Evolutionary conservation across 139 green algal genomes (phyloP).

Genomic region (Micromonas pusilla): DNA sequence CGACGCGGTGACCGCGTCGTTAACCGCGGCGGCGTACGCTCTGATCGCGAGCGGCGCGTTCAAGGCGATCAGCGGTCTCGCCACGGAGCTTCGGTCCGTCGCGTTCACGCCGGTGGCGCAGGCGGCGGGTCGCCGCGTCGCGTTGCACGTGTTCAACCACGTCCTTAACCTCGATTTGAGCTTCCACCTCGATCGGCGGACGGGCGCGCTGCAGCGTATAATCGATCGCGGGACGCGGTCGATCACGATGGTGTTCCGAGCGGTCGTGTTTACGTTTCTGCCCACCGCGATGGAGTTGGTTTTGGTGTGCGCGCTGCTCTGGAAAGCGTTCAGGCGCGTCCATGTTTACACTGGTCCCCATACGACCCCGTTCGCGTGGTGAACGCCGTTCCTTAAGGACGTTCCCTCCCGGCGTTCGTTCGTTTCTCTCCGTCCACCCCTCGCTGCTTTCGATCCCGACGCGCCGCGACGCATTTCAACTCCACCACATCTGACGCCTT

Average conservation of each 20-base stretch:
- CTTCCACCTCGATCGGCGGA: constrained; percentile 82
- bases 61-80: constrained; percentile 47
- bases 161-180: constrained; percentile 69
- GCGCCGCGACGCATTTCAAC: too few species aligned
- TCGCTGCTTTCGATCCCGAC: too few species aligned
- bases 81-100: constrained; percentile 73
- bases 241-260: constrained; percentile 87
- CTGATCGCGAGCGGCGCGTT: constrained; percentile 24
- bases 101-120: constrained; percentile 76
- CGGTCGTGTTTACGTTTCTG: constrained; percentile 88
- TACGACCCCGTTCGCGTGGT: too few species aligned
- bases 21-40: background rate
- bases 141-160: constrained; percentile 72
- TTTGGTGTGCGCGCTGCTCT: constrained; percentile 74
- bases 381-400: too few species aligned
- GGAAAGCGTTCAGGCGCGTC: constrained; percentile 25
- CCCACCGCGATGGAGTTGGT: constrained; percentile 83
- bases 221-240: constrained; percentile 83
- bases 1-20: background rate
- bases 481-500: too few species aligned
- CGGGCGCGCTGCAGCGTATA: constrained; percentile 74
- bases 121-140: constrained; percentile 40
- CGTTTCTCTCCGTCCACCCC: too few species aligned
- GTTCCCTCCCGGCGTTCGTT: too few species aligned
- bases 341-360: too few species aligned